Percentiles rank a stretch among this genome's conserved stretches.
Conservation (phyloP, 441 rosid species). For the Populus hybrid region DNA sequence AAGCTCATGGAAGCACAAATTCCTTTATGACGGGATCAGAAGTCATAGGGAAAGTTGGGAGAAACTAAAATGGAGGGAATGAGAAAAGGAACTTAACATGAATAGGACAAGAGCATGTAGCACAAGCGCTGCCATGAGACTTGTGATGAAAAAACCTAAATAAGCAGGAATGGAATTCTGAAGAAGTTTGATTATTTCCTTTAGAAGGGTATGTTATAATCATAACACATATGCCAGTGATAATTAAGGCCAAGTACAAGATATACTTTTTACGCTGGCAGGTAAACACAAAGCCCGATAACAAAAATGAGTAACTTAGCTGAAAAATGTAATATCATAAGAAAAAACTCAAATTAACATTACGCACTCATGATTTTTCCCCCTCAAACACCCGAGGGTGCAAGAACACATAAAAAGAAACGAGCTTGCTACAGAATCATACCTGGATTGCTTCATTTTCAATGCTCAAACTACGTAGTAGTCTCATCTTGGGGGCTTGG, state of each 20-base stretch:
- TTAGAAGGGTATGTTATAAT: neutral
- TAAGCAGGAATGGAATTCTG: neutral
- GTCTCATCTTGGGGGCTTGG: constrained; percentile 65
- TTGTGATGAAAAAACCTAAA: too few species aligned
- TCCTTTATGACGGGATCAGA: neutral
- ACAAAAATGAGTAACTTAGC: neutral
- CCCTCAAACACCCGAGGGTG: neutral
- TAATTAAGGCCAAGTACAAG: neutral
- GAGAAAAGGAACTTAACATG: neutral
- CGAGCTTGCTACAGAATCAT: constrained; percentile 3
- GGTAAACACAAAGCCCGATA: neutral
- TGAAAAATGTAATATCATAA: neutral
- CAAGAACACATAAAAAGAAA: neutral
- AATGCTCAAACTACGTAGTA: constrained; percentile 69
- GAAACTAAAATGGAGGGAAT: neutral
- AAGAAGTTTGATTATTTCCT: neutral
- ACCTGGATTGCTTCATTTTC: constrained; percentile 79
- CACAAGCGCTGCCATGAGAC: neutral
- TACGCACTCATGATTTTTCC: neutral
- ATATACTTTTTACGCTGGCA: neutral
- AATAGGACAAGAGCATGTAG: neutral
- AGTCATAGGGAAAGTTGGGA: neutral
- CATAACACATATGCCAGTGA: neutral
- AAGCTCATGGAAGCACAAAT: neutral
- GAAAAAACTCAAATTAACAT: neutral